phyloP scores from a whole-genome alignment of 768 basidiomycete genomes.

The Chalciporus piperatus region DNA sequence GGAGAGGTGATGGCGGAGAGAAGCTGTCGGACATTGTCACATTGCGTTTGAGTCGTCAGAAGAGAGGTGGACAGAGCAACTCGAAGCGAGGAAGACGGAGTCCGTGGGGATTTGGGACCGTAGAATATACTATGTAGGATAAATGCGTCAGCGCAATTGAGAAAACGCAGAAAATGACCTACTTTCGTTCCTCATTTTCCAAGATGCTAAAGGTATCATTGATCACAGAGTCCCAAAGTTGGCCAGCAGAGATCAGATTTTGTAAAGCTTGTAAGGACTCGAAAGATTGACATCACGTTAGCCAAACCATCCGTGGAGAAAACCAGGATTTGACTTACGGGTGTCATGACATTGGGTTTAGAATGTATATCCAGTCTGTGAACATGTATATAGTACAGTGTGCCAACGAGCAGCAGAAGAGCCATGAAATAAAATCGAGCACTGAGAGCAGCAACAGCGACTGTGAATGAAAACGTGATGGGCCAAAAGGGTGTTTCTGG shows the following conservation, averaged over 20 bases:
- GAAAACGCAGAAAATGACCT: conserved; percentile 11
- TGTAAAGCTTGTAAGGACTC: conserved; percentile 67
- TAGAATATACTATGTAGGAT: conserved; percentile 33
- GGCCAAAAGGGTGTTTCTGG: conserved; percentile 36
- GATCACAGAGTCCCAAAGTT: conserved; percentile 71
- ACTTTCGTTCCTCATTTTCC: conserved; percentile 73
- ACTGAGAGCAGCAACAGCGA: conserved; percentile 40
- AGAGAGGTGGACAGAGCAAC: conserved; percentile 71
- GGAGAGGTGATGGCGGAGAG: conserved; percentile 75
- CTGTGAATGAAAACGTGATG: conserved; percentile 37
- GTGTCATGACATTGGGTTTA: conserved; percentile 50
- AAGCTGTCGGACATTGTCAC: conserved; percentile 77
- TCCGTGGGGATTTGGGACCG: conserved; percentile 39
- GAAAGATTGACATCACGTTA: conserved; percentile 1
- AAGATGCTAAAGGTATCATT: conserved; percentile 64
- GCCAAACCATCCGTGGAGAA: background rate
- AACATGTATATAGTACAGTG: conserved; percentile 40
- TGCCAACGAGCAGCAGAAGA: conserved; percentile 37
- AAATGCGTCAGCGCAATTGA: background rate
- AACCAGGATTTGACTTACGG: conserved; percentile 39
- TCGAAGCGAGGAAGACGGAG: conserved; percentile 43
- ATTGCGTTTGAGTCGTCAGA: conserved; percentile 73
- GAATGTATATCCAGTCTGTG: conserved; percentile 29
- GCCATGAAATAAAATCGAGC: conserved; percentile 43
- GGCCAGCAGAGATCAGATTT: conserved; percentile 64